Conservation (phyloP, 2,329 filamentous ascomycete species). For the Hortaea sp. region DNA sequence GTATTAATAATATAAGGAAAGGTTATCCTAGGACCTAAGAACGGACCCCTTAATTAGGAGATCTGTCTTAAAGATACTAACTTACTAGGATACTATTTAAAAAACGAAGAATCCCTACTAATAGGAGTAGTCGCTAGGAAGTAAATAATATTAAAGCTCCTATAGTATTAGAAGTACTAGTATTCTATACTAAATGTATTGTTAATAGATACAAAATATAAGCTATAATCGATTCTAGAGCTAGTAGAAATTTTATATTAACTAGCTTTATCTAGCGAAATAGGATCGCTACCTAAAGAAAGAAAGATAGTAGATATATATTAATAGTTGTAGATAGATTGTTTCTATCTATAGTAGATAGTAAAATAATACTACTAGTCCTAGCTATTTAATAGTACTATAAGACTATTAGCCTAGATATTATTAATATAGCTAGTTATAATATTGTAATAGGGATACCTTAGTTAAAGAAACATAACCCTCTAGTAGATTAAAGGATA, state of each 20-base stretch:
- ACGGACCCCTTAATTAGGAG: no score
- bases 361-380: slow-evolving; percentile 6
- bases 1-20: no score
- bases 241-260: slow-evolving; percentile 7
- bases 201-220: slow-evolving; percentile 1
- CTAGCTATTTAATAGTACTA: slow-evolving; percentile 6
- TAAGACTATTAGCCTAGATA: slow-evolving; percentile 6
- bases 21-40: no score
- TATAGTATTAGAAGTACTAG: slow-evolving; percentile 2
- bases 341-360: slow-evolving; percentile 6
- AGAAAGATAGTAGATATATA: slow-evolving; percentile 4
- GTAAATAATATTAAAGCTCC: background rate
- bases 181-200: slow-evolving; percentile 4
- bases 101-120: background rate
- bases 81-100: background rate
- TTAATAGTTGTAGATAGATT: slow-evolving; percentile 7
- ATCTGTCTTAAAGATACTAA: no score
- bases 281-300: slow-evolving; percentile 7
- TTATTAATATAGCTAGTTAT: slow-evolving; percentile 8
- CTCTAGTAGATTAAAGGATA: slow-evolving; percentile 5
- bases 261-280: slow-evolving; percentile 1
- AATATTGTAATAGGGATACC: slow-evolving; percentile 9
- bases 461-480: slow-evolving; percentile 9
- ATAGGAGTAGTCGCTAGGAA: slow-evolving; percentile 1
- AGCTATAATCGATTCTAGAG: slow-evolving; percentile 8